Conservation (phyloP, 2,329 filamentous ascomycete genomes). For the Endoconidiophora polonica region DNA sequence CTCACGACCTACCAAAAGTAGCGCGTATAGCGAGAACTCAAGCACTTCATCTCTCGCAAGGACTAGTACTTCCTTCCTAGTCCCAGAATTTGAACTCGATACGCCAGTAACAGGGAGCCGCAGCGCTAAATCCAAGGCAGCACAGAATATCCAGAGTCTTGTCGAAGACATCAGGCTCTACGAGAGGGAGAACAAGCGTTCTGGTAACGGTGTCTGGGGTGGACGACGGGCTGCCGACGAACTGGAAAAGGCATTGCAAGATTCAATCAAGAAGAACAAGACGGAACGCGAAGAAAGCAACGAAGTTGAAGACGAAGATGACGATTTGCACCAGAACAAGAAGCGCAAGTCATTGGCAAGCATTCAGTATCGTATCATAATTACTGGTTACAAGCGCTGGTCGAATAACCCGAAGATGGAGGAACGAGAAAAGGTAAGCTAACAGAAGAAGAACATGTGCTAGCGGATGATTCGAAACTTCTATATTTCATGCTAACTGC, state of each 20-base stretch:
- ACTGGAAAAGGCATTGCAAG: slow-evolving; percentile 30
- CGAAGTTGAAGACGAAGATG: slow-evolving; percentile 30
- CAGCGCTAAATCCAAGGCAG: slow-evolving; percentile 74
- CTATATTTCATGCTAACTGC: no score
- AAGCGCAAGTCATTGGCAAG: slow-evolving; percentile 28
- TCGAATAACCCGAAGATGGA: slow-evolving; percentile 55
- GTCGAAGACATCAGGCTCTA: slow-evolving; percentile 78
- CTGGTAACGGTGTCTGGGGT: slow-evolving; percentile 38
- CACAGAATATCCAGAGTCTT: slow-evolving; percentile 57
- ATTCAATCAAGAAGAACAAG: slow-evolving; percentile 14
- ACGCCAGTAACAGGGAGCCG: slow-evolving; percentile 61
- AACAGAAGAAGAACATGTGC: background rate
- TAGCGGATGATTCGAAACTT: slow-evolving; percentile 12
- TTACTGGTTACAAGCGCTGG: slow-evolving; percentile 80
- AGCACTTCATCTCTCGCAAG: no score
- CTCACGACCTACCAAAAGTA: background rate
- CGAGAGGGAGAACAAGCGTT: slow-evolving; percentile 81
- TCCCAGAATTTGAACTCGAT: slow-evolving; percentile 60
- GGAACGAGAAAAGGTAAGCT: slow-evolving; percentile 60
- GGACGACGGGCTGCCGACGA: slow-evolving; percentile 45
- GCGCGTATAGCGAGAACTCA: background rate
- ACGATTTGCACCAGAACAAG: slow-evolving; percentile 44
- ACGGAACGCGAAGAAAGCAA: slow-evolving; percentile 24
- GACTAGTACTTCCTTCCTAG: background rate
- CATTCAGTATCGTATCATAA: slow-evolving; percentile 45